These are phyloP conservation scores for Paramecium caudatum DNA, from an alignment of 73 alveolate genomes.

Conservation along the genomic window DNA sequence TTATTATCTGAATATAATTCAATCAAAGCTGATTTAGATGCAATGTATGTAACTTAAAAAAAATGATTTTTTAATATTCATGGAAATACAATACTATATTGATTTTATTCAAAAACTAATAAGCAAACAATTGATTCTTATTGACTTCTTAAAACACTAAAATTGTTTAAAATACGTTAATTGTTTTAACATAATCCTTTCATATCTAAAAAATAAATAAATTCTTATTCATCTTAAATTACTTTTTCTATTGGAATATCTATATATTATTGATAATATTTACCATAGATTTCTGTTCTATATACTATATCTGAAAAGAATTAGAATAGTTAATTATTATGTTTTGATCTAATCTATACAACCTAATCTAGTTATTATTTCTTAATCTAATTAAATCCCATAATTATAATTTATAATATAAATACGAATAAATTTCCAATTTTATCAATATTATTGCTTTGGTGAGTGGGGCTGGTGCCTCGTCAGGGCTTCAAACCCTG, in stretches of 20 bases:
- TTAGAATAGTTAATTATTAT: background rate
- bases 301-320: conserved; percentile 49
- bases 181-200: conserved; percentile 15
- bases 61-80: conserved; percentile 20
- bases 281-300: conserved; percentile 5
- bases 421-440: no score
- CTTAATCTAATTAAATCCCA: conserved; percentile 24
- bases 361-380: background rate
- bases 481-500: conserved; percentile 72
- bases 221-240: background rate
- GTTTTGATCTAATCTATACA: background rate
- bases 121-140: background rate
- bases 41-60: background rate
- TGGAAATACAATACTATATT: conserved; percentile 40
- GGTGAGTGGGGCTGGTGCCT: conserved; percentile 73
- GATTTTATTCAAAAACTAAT: conserved; percentile 38
- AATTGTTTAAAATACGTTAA: conserved; percentile 1
- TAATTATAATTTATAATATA: background rate
- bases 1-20: conserved; percentile 21
- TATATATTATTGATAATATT: background rate
- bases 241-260: conserved; percentile 19
- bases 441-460: conserved; percentile 4
- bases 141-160: conserved; percentile 17
- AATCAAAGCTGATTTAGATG: conserved; percentile 37
- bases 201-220: conserved; percentile 26